Conservation (phyloP, 805 yeast genomes). For the Wickerhamiella nectarea region DNA sequence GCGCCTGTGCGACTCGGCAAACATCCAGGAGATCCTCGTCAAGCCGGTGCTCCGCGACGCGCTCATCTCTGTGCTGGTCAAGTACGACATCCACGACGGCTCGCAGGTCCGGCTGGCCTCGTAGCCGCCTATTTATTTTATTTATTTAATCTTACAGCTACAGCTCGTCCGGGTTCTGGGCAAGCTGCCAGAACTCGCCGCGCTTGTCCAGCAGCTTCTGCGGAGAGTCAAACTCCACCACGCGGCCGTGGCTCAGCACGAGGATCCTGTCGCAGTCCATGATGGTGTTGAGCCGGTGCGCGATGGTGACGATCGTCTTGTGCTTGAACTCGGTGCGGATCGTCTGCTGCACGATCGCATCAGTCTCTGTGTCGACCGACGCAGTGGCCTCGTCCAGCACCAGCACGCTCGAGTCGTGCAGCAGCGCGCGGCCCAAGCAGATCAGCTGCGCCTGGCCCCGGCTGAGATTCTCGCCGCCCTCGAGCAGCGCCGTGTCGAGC, state of each 20-base stretch:
- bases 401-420: constrained; percentile 51
- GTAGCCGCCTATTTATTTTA: neutral
- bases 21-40: constrained; percentile 77
- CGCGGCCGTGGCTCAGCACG: constrained; percentile 31
- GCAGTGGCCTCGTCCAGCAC: constrained; percentile 64
- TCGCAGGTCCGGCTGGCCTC: neutral
- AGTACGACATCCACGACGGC: constrained; percentile 22
- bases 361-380: constrained; percentile 61
- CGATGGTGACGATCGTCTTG: constrained; percentile 68
- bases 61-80: constrained; percentile 40
- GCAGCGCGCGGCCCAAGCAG: constrained; percentile 63
- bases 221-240: constrained; percentile 57
- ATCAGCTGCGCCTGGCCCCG: constrained; percentile 72
- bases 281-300: constrained; percentile 62
- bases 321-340: constrained; percentile 45
- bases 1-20: constrained; percentile 61
- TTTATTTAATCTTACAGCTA: neutral
- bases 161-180: constrained; percentile 9
- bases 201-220: constrained; percentile 42
- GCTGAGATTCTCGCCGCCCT: constrained; percentile 68
- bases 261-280: constrained; percentile 53
- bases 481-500: constrained; percentile 39
- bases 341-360: constrained; percentile 54
- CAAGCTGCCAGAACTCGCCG: constrained; percentile 19
- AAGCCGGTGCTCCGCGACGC: constrained; percentile 75